A percentile compares a stretch with the other conserved stretches of the same genome.
Conservation (phyloP, 2,329 filamentous ascomycete species). For the Trichoderma guizhouense region DNA sequence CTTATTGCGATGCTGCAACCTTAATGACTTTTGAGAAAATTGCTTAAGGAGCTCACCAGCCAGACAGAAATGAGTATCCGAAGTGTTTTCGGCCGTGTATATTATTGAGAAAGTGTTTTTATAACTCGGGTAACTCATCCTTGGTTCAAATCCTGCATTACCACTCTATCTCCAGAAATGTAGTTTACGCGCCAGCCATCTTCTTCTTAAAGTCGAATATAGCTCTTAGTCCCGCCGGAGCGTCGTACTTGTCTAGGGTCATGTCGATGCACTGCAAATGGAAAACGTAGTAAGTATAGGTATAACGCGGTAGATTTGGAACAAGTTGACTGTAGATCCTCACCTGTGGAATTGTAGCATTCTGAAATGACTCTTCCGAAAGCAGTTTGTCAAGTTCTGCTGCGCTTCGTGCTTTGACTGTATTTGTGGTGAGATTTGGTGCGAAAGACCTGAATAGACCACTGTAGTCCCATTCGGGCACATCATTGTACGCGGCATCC, state of each 20-base stretch:
- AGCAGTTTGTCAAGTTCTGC: neutral
- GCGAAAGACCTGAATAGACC: neutral
- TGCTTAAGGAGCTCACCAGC: neutral
- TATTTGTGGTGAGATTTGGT: neutral
- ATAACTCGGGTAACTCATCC: neutral
- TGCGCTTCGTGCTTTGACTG: neutral
- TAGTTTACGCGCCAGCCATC: neutral
- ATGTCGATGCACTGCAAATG: neutral
- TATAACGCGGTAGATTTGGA: neutral
- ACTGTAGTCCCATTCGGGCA: constrained; percentile 38
- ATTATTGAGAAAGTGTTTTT: neutral
- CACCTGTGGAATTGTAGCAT: neutral
- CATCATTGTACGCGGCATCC: constrained; percentile 70
- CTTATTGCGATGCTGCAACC: neutral
- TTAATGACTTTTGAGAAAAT: neutral
- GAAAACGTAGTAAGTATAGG: neutral
- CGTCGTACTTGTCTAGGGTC: neutral
- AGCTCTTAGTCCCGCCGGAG: neutral
- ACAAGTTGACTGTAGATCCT: neutral
- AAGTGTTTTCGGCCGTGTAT: neutral
- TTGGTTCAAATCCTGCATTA: neutral
- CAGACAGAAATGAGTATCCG: neutral
- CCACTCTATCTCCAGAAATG: neutral
- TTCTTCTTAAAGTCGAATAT: neutral
- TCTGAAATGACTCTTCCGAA: neutral